Conservation (phyloP, 192 early-diverging fungal genomes). For the Umbelopsis sp. region DNA sequence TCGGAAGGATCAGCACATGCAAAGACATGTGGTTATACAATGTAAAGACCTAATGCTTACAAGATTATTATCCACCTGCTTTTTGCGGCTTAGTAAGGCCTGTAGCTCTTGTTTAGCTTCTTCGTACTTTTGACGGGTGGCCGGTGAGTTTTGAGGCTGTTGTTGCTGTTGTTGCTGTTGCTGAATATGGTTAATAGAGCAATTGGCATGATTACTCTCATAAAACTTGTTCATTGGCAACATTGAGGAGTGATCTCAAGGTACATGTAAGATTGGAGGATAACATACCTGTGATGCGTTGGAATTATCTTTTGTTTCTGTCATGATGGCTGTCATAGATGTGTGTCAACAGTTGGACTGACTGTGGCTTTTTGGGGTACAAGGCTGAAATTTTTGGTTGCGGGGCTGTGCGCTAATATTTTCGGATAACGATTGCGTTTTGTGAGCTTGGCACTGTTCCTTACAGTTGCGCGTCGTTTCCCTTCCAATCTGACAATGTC, state of each 20-base stretch:
- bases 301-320: slow-evolving; percentile 1
- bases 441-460: slow-evolving; percentile 11
- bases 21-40: background rate
- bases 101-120: slow-evolving; percentile 80
- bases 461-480: slow-evolving; percentile 8
- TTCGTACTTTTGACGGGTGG: slow-evolving; percentile 54
- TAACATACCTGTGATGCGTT: slow-evolving; percentile 4
- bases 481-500: slow-evolving; percentile 12
- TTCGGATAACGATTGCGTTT: background rate
- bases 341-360: background rate
- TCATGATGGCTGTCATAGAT: background rate
- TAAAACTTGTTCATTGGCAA: no score
- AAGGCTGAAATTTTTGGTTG: slow-evolving; percentile 10
- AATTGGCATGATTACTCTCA: no score
- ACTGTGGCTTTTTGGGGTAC: background rate
- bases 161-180: background rate
- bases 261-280: background rate
- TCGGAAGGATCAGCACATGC: background rate
- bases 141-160: slow-evolving; percentile 27
- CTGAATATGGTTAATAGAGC: background rate
- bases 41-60: slow-evolving; percentile 36
- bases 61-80: slow-evolving; percentile 76
- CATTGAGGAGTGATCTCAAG: no score
- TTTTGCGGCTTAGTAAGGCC: slow-evolving; percentile 75
- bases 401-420: slow-evolving; percentile 6